Conservation (phyloP, 257 asterid genomes). For the Buddleja alternifolia region DNA sequence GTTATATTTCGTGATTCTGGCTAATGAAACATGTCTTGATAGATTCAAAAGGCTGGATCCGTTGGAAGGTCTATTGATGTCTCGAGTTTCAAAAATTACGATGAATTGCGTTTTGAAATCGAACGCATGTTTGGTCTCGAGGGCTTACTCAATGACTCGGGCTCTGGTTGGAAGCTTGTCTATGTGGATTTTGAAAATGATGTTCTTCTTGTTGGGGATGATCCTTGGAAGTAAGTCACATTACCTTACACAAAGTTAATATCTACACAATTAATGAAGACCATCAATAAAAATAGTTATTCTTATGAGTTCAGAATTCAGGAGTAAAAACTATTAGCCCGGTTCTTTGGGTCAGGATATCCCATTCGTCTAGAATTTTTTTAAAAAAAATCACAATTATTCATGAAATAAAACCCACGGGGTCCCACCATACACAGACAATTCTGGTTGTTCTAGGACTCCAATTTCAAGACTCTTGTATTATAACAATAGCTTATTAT, state of each 20-base stretch:
- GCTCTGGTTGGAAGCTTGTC: constrained; percentile 93
- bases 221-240: constrained; percentile 93
- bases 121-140: constrained; percentile 92
- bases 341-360: too few species aligned
- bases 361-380: too few species aligned
- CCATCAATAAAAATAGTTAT: too few species aligned
- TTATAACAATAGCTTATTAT: not conserved
- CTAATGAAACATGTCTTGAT: constrained; percentile 15
- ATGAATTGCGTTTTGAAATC: constrained; percentile 74
- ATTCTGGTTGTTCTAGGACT: too few species aligned
- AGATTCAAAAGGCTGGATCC: constrained; percentile 93
- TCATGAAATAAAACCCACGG: too few species aligned
- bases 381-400: too few species aligned
- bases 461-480: too few species aligned
- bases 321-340: too few species aligned
- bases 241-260: not conserved
- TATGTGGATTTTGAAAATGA: constrained; percentile 89
- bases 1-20: not conserved
- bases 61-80: constrained; percentile 96
- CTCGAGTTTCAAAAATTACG: constrained; percentile 71
- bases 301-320: too few species aligned
- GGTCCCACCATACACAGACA: too few species aligned
- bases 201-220: constrained; percentile 89
- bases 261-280: too few species aligned
- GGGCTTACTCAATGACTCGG: constrained; percentile 73